These are phyloP conservation scores for Heterobasidion occidentale DNA, from an alignment of 1,284 basidiomycete species.

Conservation along the genomic window DNA sequence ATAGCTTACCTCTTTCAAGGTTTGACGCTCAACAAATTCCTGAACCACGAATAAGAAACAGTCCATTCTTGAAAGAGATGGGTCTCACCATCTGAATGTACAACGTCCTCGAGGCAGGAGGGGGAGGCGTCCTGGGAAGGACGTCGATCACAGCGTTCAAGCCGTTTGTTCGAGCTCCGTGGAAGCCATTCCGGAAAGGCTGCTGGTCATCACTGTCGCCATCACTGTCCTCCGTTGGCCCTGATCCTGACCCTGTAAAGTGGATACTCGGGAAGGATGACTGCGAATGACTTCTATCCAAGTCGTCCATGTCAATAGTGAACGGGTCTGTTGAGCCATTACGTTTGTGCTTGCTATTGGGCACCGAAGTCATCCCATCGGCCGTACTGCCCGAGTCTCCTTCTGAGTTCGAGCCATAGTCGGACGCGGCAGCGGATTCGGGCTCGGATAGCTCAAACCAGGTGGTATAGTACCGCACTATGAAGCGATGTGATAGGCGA, in stretches of 20 bases:
- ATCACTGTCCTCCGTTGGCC: constrained; percentile 21
- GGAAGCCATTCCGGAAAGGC: constrained; percentile 14
- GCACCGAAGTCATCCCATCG: constrained; percentile 50
- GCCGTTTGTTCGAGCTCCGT: constrained; percentile 1
- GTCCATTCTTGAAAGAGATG: not conserved
- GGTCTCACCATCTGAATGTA: constrained; percentile 83
- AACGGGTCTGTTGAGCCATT: constrained; percentile 28
- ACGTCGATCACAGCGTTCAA: constrained; percentile 2
- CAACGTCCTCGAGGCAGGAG: constrained; percentile 51
- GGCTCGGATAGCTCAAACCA: constrained; percentile 69
- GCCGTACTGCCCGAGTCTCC: constrained; percentile 18
- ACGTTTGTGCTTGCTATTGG: constrained; percentile 16
- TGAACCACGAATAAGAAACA: constrained; percentile 19
- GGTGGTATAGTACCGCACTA: constrained; percentile 86
- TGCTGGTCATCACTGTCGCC: constrained; percentile 37
- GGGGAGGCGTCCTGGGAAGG: constrained; percentile 21
- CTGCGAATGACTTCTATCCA: constrained; percentile 39
- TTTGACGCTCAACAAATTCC: constrained; percentile 87
- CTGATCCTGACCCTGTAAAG: constrained; percentile 46
- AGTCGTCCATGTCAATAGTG: constrained; percentile 51
- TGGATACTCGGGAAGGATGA: constrained; percentile 74
- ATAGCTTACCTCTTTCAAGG: constrained; percentile 61
- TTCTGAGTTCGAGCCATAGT: constrained; percentile 19
- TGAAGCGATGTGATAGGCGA: constrained; percentile 80
- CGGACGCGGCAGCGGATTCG: constrained; percentile 35